Conservation (phyloP, 2,329 filamentous ascomycete genomes). For the Cadophora luteo-olivacea region DNA sequence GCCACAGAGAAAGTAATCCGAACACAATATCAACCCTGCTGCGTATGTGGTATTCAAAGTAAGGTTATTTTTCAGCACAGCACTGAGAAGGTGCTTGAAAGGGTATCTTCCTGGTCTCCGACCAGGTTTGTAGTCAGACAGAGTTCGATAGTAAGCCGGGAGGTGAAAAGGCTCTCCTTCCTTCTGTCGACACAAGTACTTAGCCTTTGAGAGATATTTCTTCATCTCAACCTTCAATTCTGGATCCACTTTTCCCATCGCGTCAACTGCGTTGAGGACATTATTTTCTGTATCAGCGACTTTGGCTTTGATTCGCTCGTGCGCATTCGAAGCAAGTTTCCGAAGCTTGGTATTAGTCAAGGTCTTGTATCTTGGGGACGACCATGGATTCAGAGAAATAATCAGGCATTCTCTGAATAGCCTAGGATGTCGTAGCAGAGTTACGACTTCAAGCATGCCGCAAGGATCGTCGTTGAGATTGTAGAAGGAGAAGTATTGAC, state of each 20-base stretch:
- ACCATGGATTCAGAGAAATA: neutral
- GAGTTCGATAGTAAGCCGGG: neutral
- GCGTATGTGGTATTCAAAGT: neutral
- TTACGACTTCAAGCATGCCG: neutral
- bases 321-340: neutral
- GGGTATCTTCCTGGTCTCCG: too few relatives aligned
- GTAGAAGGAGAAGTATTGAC: neutral
- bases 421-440: neutral
- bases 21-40: neutral
- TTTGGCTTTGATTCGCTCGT: neutral
- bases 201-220: neutral
- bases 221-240: neutral
- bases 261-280: too few relatives aligned
- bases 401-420: neutral
- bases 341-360: neutral
- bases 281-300: too few relatives aligned
- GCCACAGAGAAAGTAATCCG: neutral
- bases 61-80: neutral
- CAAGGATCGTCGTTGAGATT: neutral
- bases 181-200: neutral
- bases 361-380: neutral
- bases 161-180: neutral
- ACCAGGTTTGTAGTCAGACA: neutral
- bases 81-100: too few relatives aligned
- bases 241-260: too few relatives aligned